These are phyloP conservation scores for bread wheat (Triticum aestivum) DNA, from an alignment of 176 grass and related monocot species.

Conservation along the genomic window DNA sequence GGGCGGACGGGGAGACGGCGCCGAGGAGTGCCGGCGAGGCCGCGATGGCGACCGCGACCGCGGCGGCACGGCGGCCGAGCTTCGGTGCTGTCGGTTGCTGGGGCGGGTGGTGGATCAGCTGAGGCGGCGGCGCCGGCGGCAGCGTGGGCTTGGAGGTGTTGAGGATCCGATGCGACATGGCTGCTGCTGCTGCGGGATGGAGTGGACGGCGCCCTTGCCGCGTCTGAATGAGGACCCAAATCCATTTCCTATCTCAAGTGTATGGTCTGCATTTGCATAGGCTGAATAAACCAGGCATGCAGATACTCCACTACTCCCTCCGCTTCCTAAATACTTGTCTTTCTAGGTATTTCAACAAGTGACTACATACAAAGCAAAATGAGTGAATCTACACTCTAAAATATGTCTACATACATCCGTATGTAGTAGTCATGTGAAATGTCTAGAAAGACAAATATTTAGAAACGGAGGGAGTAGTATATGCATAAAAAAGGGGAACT, in stretches of 20 bases:
- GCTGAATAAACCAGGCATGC: not conserved
- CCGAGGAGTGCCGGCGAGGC: conserved; percentile 33
- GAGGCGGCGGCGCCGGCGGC: conserved; percentile 8
- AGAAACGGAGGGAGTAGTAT: too few relatives aligned
- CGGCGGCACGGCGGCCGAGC: conserved; percentile 62
- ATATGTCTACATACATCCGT: too few relatives aligned
- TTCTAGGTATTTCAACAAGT: too few relatives aligned
- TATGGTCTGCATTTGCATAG: not conserved
- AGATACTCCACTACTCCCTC: too few relatives aligned
- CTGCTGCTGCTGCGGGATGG: not conserved
- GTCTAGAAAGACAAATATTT: too few relatives aligned
- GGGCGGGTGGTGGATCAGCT: too few relatives aligned
- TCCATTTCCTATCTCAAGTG: conserved; percentile 13
- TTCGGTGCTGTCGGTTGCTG: not conserved
- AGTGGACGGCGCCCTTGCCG: not conserved
- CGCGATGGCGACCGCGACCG: conserved; percentile 24
- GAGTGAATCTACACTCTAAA: too few relatives aligned
- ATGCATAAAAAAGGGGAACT: too few relatives aligned
- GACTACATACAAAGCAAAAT: too few relatives aligned
- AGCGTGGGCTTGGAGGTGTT: conserved; percentile 29
- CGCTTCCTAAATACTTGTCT: too few relatives aligned
- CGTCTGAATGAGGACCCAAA: conserved; percentile 39
- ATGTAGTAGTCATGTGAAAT: too few relatives aligned
- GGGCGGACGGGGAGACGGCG: conserved; percentile 25
- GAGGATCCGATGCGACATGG: conserved; percentile 40